These are phyloP conservation scores for Rhytidiadelphus loreus DNA, from an alignment of 225 moss, liverwort and hornwort genomes.

Conservation along the genomic window DNA sequence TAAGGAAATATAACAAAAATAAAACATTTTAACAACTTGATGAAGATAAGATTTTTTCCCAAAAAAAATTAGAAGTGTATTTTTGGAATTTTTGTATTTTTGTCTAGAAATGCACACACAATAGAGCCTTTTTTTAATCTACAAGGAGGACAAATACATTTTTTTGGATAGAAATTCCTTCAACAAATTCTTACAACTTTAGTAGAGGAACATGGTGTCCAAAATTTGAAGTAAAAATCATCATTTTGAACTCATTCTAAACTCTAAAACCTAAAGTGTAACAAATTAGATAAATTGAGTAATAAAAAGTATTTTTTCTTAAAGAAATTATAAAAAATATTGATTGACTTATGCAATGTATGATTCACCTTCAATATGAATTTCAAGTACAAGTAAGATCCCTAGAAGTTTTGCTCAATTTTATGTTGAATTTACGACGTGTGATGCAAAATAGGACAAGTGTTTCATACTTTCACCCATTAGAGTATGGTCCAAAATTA, in stretches of 20 bases:
- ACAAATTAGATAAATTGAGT: no score
- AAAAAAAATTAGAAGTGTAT: no score
- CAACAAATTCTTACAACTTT: neutral
- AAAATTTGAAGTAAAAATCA: no score
- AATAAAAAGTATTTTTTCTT: no score
- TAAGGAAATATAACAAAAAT: neutral
- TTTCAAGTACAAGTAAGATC: neutral
- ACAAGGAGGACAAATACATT: accelerated
- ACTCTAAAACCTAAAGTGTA: no score
- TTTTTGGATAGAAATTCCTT: accelerated
- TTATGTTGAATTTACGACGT: accelerated
- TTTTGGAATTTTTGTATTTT: no score
- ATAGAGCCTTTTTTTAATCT: no score
- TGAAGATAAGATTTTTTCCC: neutral
- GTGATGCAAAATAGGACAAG: neutral
- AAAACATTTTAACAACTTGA: neutral
- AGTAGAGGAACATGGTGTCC: no score
- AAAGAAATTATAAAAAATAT: neutral
- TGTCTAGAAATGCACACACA: accelerated
- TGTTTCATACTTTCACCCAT: neutral
- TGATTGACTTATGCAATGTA: neutral
- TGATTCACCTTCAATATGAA: neutral
- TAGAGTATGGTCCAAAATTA: neutral
- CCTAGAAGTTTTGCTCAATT: neutral
- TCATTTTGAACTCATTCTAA: no score